phyloP scores from a whole-genome alignment of 306 rosid genomes.

The Quercus mongolica region DNA sequence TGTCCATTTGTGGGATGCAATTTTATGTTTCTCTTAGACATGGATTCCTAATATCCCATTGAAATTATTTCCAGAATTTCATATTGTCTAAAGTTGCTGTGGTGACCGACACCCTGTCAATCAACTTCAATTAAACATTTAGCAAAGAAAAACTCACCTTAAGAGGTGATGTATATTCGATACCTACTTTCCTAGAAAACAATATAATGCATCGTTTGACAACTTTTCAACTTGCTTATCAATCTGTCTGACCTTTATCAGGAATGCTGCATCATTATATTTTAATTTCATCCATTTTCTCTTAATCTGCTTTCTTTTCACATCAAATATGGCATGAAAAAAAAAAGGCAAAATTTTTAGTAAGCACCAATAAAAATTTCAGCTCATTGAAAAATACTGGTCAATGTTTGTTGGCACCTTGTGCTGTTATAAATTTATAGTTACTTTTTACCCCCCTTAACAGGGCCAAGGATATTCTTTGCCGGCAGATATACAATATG shows the following conservation, averaged over 20 bases:
- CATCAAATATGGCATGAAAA: no score
- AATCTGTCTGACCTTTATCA: not conserved
- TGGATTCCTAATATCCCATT: not conserved
- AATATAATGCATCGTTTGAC: not conserved
- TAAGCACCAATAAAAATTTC: not conserved
- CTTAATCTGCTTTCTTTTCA: no score
- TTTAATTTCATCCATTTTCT: not conserved
- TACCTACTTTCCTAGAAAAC: not conserved
- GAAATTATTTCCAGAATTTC: not conserved
- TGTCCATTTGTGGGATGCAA: not conserved
- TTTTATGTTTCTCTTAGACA: not conserved
- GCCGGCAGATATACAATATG: slow-evolving; percentile 92
- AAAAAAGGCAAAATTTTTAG: not conserved
- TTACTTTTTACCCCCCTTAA: slow-evolving; percentile 18
- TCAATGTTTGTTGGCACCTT: not conserved
- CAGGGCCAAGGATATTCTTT: slow-evolving; percentile 94
- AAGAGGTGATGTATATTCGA: not conserved
- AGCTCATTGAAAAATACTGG: not conserved
- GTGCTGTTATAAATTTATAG: not conserved
- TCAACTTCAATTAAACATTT: not conserved
- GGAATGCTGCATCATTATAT: not conserved
- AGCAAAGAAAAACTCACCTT: not conserved
- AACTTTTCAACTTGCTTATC: not conserved
- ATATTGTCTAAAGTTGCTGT: not conserved
- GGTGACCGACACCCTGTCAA: not conserved